Evolutionary conservation across 2,329 filamentous ascomycete species (phyloP), one percentile per base, ranked within the genome.

Genomic region (Fusarium bulbicola): DNA sequence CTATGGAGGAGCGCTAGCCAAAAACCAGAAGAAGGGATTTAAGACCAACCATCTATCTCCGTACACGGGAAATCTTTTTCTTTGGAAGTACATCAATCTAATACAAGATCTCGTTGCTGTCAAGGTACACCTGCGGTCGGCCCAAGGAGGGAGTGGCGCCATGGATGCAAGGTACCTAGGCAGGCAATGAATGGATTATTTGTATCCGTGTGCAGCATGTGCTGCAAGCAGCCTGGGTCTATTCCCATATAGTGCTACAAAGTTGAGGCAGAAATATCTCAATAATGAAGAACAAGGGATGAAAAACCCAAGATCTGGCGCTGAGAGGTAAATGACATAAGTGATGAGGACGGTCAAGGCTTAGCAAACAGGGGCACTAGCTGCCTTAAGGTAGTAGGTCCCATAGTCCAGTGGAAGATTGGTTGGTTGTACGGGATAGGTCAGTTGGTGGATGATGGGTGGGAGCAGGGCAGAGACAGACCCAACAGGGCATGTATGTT

Each of bases 401-500:
- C 30, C 47, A 34, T 50, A 34, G 47, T 34, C 32, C 32, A 34
- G 32, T 7, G 12, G 28, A 28, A 53, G 47, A 62, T 36, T 54
- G 42, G 37, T 57, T 64, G 59, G 47, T 40, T 18, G 46, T 32
- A 24, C 21, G 28, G n/a, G 63, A 39, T 34, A 50, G 30, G 30
- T 34, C 30, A 34, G 30, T 15, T 34, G 18, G 12, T 34, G 42
- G 40, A 61, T 61, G 39, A 40, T 32, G 30, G 40, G 42, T 45
- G 20, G 24, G n/a, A n/a, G 34, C n/a, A 45, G 30, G 28, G 32
- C 32, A 40, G 62, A 58, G 30, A 26, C 52, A 66, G 46, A 63
- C 43, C 45, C 52, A 60, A 62, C 65, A 66, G 66, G 69, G 57
- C 65, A 72, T 43, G 53, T 73, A 34, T 34, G 32, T 34, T 73